Evolutionary conservation across 768 basidiomycete species (phyloP), one percentile per base, ranked within the genome.

Genomic region (Agaricus sinodeliciosus): DNA sequence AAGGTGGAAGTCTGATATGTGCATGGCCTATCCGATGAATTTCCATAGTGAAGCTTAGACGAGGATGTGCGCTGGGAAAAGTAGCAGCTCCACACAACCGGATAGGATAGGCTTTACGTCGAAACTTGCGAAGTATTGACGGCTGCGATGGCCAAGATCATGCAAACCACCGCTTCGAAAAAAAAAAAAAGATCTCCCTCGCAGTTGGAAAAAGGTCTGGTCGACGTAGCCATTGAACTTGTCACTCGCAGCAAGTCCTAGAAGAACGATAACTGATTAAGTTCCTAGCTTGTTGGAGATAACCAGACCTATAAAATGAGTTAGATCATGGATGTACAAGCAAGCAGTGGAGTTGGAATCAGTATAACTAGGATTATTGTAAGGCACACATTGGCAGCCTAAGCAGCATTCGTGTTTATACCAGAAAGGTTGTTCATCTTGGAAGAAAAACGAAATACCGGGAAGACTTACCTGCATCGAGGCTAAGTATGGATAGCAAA

Each of bases 1-100:
- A 71, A 9, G 76, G 75, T 56, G 75, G 72, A 9, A 74, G 72
- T 48, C 60, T 78, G 36, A 72, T 76, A 72, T 71, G 77, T n/a
- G 61, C 22, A 22, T 22, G 22, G 22, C 35, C 52, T 75, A 4
- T 74, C 76, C 5, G 60, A 77, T 1, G 72, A 69, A 0, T 62
- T 78, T 19, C 67, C 70, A 19, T 76, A 74, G 71, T 49, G 65
- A 67, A 12, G 53, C 49, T 6, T 55, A 60, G 28, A 70, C 71
- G 7, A 62, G 56, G 44, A 51, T 51, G 13, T 71, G 65, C 43
- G 73, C 69, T 2, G 59, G 67, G 42, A 64, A 69, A 47, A 75
- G 72, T 58, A 76, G 74, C 57, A 59, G 59, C 42, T 67, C 69
- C 3, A 76, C 75, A 4, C 75, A 78, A 58, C 72, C 74, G 8